A percentile compares a stretch with the other conserved stretches of the same genome.
These are phyloP conservation scores for Metschnikowia matae DNA, from an alignment of 805 yeast species.

Conservation along the genomic window DNA sequence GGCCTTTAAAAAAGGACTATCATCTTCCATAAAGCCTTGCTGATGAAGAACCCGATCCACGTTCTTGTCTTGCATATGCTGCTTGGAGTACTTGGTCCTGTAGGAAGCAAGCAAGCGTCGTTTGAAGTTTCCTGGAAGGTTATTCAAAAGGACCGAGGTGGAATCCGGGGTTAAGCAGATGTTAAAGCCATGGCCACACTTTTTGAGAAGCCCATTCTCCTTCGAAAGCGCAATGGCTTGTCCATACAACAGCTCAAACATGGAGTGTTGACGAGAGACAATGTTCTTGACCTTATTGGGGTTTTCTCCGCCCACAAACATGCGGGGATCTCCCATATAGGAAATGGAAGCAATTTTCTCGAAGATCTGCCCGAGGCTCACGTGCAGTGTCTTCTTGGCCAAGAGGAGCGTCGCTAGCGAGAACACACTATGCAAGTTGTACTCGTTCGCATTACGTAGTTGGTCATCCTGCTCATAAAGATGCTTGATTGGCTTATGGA, in stretches of 20 bases:
- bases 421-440: constrained; percentile 74
- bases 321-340: constrained; percentile 87
- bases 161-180: background rate
- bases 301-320: constrained; percentile 84
- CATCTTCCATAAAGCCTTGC: background rate
- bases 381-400: constrained; percentile 45
- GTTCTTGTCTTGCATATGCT: background rate
- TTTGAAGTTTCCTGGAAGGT: constrained; percentile 13
- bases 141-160: constrained; percentile 6
- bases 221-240: constrained; percentile 45
- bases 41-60: background rate
- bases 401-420: constrained; percentile 59
- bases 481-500: constrained; percentile 89
- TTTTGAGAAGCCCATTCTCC: constrained; percentile 1
- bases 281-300: constrained; percentile 85
- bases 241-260: constrained; percentile 69
- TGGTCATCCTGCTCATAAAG: constrained; percentile 52
- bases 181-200: background rate
- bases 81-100: constrained; percentile 7
- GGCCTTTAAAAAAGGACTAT: constrained; percentile 27
- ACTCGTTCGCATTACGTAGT: constrained; percentile 63
- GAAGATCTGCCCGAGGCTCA: constrained; percentile 42
- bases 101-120: constrained; percentile 7
- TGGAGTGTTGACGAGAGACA: constrained; percentile 66
- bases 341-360: constrained; percentile 75